Base-by-base conservation (phyloP, 441 rosid genomes). In the Gossypium gossypioides region DNA sequence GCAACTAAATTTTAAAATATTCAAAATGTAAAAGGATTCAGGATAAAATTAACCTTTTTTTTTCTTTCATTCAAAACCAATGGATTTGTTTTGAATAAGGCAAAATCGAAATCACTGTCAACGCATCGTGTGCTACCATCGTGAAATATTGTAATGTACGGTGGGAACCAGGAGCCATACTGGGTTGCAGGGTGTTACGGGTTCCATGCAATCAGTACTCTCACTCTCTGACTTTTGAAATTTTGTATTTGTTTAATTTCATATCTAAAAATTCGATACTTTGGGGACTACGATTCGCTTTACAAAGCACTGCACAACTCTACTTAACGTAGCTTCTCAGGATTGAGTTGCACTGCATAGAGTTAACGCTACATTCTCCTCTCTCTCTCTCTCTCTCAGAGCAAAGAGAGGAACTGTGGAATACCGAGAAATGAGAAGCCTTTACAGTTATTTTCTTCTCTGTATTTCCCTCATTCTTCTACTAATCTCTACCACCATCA, bases 271-370 rank as follows among this genome's bases (percentile, higher is more conserved):
- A 42, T 64, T 42, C 8, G 40, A 66, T 48, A 65, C 56, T 24
- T 73, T 61, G 59, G 68, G 73, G 72, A 60, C 76, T 79, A 81
- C 80, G 80, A 81, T 82, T 80, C 77, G 48, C 72, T 67, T 55
- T 65, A 21, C 65, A 59, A 48, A 22, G 5, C 76, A 72, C 80
- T 73, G 71, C 73, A 60, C 65, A 25, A 34, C 76, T 50, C 78
- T 78, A 71, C 78, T 60, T 78, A 72, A 72, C 65, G 61, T 67
- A 77, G 74, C 46, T 72, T 51, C 59, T 62, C 21, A 12, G 32
- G 73, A 64, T 72, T 68, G 75, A 21, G 66, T 76, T 72, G 83
- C 81, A 79, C 74, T 71, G 84, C 82, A 81, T 78, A 79, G 79
- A 70, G 46, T 73, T 59, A 68, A 78, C 81, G 80, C 83, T 65